Base-by-base conservation (phyloP, 2,329 filamentous ascomycete genomes). In the Huntiella moniliformis region DNA sequence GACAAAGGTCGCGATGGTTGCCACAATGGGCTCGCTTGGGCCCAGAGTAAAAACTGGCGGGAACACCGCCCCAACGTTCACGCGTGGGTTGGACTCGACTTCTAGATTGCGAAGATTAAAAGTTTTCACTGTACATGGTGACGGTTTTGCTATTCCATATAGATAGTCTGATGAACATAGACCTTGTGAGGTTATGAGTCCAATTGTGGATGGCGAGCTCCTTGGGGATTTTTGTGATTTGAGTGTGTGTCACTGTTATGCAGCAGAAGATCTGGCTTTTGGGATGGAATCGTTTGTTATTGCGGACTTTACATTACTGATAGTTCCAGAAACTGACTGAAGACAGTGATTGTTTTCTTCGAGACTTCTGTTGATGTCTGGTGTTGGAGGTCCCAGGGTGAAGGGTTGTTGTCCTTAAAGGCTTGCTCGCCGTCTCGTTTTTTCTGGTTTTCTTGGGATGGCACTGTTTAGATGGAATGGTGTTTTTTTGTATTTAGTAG, bases 371-470 rank as follows among this genome's bases (percentile, higher is more conserved):
- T 42, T 31, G 22, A 42, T 42, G 40, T 17, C 31, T 41, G 40
- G 34, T 33, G 34, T 33, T 28, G 22, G 22, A 28, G 22, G 22
- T 28, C 22, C 40, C 40, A 34, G 5, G 40, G 40, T 34, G 40
- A 42, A 35, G 34, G 37, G 40, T 36, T 47, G 40, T 47, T 47
- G 39, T 45, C 34, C 38, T 22, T 22, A 16, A 22, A 38, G 47
- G 47, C 15, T 43, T 40, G 15, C 42, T 41, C 40, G 28, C 18
- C 44, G 22, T 28, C 4, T 28, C 22, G 22, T 28, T 28, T 28
- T 28, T 28, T 34, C 71, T 73, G 70, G 71, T 72, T 75, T 70
- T 75, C 71, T 76, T 72, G 61, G 72, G 75, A 75, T 46, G 32
- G 32, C 15, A 16, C 22, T 38, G 22, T 28, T 28, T 28, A 8